phyloP scores from a whole-genome alignment of 2,329 filamentous ascomycete genomes.

The Orbilia javanica region DNA sequence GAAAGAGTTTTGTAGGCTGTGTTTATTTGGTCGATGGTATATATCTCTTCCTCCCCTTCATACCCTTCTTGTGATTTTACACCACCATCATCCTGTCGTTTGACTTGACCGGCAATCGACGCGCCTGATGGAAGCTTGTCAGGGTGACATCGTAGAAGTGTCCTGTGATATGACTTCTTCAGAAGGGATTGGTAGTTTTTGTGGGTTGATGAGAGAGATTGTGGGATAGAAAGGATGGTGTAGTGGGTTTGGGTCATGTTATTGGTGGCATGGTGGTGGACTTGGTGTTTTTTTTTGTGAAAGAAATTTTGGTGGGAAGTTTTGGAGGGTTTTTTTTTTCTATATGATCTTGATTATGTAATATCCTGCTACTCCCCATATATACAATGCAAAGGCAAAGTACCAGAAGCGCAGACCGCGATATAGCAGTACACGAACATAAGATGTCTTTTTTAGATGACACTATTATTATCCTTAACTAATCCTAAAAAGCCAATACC shows the following conservation, averaged over 20 bases:
- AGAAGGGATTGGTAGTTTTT: slow-evolving; percentile 66
- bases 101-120: slow-evolving; percentile 21
- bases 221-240: slow-evolving; percentile 72
- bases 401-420: too few relatives aligned
- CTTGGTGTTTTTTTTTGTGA: slow-evolving; percentile 12
- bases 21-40: slow-evolving; percentile 75
- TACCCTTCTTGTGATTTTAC: neutral
- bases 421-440: too few relatives aligned
- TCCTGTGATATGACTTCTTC: slow-evolving; percentile 75
- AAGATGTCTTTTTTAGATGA: too few relatives aligned
- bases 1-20: slow-evolving; percentile 73
- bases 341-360: slow-evolving; percentile 7
- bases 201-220: slow-evolving; percentile 67
- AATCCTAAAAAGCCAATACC: too few relatives aligned
- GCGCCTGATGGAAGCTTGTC: slow-evolving; percentile 67
- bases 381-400: too few relatives aligned
- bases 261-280: slow-evolving; percentile 49
- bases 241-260: slow-evolving; percentile 69
- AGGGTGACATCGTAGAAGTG: slow-evolving; percentile 76
- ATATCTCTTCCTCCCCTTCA: slow-evolving; percentile 61
- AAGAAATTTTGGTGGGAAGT: slow-evolving; percentile 1
- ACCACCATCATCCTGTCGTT: slow-evolving; percentile 38
- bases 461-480: too few relatives aligned
- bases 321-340: neutral
- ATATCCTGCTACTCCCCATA: neutral